Evolutionary conservation across 2,329 filamentous ascomycete genomes (phyloP).

Genomic region (Aspergillus sp.): DNA sequence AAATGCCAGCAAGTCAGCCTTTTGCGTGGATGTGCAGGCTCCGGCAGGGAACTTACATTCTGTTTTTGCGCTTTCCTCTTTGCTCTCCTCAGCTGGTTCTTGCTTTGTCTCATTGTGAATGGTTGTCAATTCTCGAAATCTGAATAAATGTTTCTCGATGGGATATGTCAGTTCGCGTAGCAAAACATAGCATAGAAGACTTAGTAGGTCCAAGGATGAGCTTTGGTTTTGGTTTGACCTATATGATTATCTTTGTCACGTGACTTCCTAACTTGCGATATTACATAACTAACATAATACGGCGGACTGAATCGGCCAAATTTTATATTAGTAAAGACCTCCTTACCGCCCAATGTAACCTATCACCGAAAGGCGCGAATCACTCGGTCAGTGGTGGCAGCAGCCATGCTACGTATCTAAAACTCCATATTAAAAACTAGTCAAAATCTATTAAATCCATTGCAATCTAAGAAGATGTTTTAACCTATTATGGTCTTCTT

Average conservation of each 20-base stretch:
- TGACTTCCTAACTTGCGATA: too few species aligned
- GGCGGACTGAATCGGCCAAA: too few species aligned
- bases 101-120: slow-evolving; percentile 60
- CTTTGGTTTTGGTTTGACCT: too few species aligned
- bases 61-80: slow-evolving; percentile 92
- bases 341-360: not conserved
- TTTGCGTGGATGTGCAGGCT: not conserved
- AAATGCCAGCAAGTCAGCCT: slow-evolving; percentile 8
- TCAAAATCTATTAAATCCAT: not conserved
- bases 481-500: slow-evolving; percentile 1
- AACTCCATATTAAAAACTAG: not conserved
- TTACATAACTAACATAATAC: too few species aligned
- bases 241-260: too few species aligned
- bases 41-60: slow-evolving; percentile 36
- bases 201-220: too few species aligned
- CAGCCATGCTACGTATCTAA: not conserved
- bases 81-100: slow-evolving; percentile 86
- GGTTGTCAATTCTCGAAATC: too few species aligned
- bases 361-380: not conserved
- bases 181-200: too few species aligned
- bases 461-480: not conserved
- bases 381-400: too few species aligned
- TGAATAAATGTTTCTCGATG: too few species aligned
- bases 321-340: too few species aligned
- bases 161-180: too few species aligned